phyloP scores from a whole-genome alignment of 2,329 filamentous ascomycete genomes.

The Fusarium concolor region DNA sequence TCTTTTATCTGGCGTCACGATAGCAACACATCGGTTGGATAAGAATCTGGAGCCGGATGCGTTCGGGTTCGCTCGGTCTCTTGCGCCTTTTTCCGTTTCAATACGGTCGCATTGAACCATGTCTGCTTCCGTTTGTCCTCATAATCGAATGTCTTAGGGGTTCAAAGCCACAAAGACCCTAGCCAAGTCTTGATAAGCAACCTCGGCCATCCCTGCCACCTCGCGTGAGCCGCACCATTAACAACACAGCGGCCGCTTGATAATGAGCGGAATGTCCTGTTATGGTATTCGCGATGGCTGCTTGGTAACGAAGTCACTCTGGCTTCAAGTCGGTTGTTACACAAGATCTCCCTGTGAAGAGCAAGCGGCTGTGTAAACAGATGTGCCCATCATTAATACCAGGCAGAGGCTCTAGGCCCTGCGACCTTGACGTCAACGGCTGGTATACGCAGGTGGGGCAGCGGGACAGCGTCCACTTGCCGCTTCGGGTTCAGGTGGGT shows the following conservation, averaged over 20 bases:
- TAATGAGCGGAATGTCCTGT: constrained; percentile 8
- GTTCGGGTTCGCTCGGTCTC: not conserved
- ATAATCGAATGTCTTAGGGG: constrained; percentile 17
- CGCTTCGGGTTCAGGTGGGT: too few relatives aligned
- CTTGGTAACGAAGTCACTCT: not conserved
- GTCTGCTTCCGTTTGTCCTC: constrained; percentile 29
- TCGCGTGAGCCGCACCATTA: constrained; percentile 19
- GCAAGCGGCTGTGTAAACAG: constrained; percentile 6
- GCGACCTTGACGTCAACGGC: constrained; percentile 37
- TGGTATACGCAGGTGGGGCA: constrained; percentile 23
- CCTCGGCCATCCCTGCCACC: constrained; percentile 8
- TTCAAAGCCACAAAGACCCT: constrained; percentile 33
- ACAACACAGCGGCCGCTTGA: constrained; percentile 1
- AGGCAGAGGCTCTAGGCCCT: constrained; percentile 14
- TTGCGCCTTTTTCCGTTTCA: not conserved
- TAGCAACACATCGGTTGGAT: not conserved
- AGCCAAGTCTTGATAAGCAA: constrained; percentile 33
- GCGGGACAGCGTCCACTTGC: constrained; percentile 31
- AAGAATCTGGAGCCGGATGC: not conserved
- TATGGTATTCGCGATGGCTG: constrained; percentile 24
- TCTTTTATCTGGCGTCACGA: not conserved
- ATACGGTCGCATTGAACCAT: not conserved
- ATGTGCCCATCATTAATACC: constrained; percentile 16
- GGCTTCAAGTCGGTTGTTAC: not conserved
- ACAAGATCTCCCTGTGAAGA: constrained; percentile 21